These are phyloP conservation scores for Phaffia rhodozyma DNA, from an alignment of 1,284 basidiomycete genomes.

Conservation along the genomic window DNA sequence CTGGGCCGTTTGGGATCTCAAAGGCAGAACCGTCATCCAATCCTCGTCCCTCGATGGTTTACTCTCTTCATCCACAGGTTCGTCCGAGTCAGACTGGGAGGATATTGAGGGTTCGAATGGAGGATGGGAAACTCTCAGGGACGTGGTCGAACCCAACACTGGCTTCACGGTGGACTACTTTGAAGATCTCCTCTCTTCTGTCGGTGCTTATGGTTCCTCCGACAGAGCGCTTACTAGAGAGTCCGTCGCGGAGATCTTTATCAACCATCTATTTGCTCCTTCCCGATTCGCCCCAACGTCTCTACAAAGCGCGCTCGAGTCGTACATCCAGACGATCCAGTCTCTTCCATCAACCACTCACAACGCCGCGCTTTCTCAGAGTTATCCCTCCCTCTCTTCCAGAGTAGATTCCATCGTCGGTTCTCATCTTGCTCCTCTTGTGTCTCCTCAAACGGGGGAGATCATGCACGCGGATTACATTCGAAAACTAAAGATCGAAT, in stretches of 20 bases:
- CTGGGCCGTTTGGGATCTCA: slow-evolving; percentile 37
- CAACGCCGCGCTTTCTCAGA: slow-evolving; percentile 32
- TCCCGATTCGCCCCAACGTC: slow-evolving; percentile 74
- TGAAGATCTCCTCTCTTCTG: slow-evolving; percentile 54
- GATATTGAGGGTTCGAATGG: slow-evolving; percentile 25
- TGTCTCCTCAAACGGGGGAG: slow-evolving; percentile 64
- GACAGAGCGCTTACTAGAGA: neutral
- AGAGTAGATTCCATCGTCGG: slow-evolving; percentile 76
- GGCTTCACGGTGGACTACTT: slow-evolving; percentile 73
- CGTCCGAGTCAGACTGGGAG: slow-evolving; percentile 12
- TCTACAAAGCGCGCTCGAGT: slow-evolving; percentile 62
- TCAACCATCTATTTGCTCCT: slow-evolving; percentile 68
- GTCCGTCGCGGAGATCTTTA: slow-evolving; percentile 51
- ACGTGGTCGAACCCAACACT: slow-evolving; percentile 48
- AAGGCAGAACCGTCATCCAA: slow-evolving; percentile 23
- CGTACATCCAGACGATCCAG: slow-evolving; percentile 60
- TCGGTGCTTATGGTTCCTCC: slow-evolving; percentile 25
- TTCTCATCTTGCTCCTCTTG: slow-evolving; percentile 59
- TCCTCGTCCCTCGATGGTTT: slow-evolving; percentile 19
- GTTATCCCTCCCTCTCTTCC: slow-evolving; percentile 56
- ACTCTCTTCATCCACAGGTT: slow-evolving; percentile 11
- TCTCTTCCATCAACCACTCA: slow-evolving; percentile 47
- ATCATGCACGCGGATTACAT: slow-evolving; percentile 65
- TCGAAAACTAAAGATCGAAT: slow-evolving; percentile 72
- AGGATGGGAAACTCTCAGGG: slow-evolving; percentile 27